These are phyloP conservation scores for Saccharomycopsis sp. DNA, from an alignment of 805 yeast genomes.

Conservation along the genomic window DNA sequence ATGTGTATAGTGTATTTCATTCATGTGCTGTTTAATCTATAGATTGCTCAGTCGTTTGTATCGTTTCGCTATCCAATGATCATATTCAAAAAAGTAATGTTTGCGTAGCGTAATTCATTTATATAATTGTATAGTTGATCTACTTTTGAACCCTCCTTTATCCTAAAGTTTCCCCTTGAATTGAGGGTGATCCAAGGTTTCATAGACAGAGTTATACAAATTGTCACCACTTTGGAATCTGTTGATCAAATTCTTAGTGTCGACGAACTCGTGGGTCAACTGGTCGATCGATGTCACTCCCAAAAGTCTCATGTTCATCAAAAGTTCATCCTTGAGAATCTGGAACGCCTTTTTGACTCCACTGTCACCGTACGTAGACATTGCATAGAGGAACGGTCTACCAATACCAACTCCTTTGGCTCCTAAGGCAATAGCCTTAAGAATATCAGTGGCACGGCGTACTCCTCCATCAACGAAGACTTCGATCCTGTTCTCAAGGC, in stretches of 20 bases:
- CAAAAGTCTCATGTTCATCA: constrained; percentile 70
- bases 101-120: not conserved
- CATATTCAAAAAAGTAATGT: no score
- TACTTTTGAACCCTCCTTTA: no score
- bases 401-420: constrained; percentile 70
- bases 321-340: constrained; percentile 61
- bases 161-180: constrained; percentile 34
- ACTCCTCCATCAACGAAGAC: constrained; percentile 65
- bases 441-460: constrained; percentile 58
- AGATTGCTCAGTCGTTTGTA: no score
- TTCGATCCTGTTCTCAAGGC: constrained; percentile 45
- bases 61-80: no score
- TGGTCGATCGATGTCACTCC: constrained; percentile 62
- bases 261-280: constrained; percentile 55
- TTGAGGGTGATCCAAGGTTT: constrained; percentile 44
- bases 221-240: constrained; percentile 42
- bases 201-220: constrained; percentile 49
- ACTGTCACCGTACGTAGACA: constrained; percentile 53
- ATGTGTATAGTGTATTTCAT: no score
- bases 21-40: no score
- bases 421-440: constrained; percentile 62
- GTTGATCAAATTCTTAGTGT: constrained; percentile 39
- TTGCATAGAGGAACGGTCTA: constrained; percentile 59
- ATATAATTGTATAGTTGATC: no score
- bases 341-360: constrained; percentile 58